These are phyloP conservation scores for Acanthamoeba castellanii DNA, from an alignment of 208 protist species.

Conservation along the genomic window DNA sequence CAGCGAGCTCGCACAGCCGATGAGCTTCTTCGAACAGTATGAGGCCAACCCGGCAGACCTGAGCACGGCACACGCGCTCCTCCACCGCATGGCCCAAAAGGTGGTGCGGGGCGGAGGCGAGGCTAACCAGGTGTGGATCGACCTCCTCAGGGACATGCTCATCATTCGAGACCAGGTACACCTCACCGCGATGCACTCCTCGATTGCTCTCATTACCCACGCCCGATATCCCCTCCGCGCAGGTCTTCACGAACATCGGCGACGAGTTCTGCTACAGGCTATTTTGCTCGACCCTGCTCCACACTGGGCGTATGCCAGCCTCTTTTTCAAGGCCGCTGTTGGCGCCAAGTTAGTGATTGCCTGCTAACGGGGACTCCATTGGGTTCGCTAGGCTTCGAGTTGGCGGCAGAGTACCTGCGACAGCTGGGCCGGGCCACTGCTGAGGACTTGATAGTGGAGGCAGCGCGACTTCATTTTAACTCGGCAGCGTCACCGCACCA, in stretches of 20 bases:
- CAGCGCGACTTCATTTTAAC: slow-evolving; percentile 40
- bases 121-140: slow-evolving; percentile 16
- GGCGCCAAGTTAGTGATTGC: no score
- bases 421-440: slow-evolving; percentile 25
- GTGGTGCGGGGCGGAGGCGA: slow-evolving; percentile 23
- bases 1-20: slow-evolving; percentile 55
- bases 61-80: background rate
- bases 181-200: background rate
- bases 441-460: slow-evolving; percentile 15
- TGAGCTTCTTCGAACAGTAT: slow-evolving; percentile 33
- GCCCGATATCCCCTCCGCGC: background rate
- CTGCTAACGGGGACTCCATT: background rate
- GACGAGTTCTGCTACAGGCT: slow-evolving; percentile 36
- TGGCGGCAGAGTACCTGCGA: slow-evolving; percentile 46
- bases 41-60: background rate
- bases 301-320: background rate
- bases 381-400: slow-evolving; percentile 1
- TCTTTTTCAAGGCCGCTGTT: background rate
- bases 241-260: slow-evolving; percentile 15
- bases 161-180: slow-evolving; percentile 28
- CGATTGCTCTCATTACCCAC: background rate
- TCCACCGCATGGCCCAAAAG: slow-evolving; percentile 46
- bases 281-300: slow-evolving; percentile 59
- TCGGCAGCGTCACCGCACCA: slow-evolving; percentile 20
- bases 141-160: slow-evolving; percentile 58